phyloP scores from a whole-genome alignment of 2,329 filamentous ascomycete genomes.

The Coleophoma crateriformis region DNA sequence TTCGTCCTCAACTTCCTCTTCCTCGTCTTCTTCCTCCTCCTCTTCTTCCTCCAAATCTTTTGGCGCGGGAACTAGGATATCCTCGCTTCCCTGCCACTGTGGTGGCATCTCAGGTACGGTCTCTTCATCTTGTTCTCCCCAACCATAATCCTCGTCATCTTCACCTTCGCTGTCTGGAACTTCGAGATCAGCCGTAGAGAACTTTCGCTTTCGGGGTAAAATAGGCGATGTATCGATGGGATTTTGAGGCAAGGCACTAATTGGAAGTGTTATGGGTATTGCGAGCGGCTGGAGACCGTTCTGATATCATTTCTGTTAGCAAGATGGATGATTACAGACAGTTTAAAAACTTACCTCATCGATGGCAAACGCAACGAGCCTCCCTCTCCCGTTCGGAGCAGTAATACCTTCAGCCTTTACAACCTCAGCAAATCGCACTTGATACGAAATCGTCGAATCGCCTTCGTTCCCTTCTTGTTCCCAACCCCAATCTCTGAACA shows the following conservation, averaged over 20 bases:
- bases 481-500: slow-evolving; percentile 74
- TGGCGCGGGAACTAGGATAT: slow-evolving; percentile 41
- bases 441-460: slow-evolving; percentile 34
- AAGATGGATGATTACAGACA: not conserved
- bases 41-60: slow-evolving; percentile 13
- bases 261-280: slow-evolving; percentile 1
- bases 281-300: slow-evolving; percentile 6
- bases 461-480: slow-evolving; percentile 32
- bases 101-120: slow-evolving; percentile 54
- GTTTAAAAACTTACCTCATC: slow-evolving; percentile 8
- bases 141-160: slow-evolving; percentile 66
- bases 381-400: slow-evolving; percentile 16
- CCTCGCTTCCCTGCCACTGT: slow-evolving; percentile 64
- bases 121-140: slow-evolving; percentile 62
- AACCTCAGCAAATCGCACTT: slow-evolving; percentile 55
- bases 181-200: slow-evolving; percentile 53
- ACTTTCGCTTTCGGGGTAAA: slow-evolving; percentile 55
- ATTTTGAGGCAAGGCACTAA: slow-evolving; percentile 17
- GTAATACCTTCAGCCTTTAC: slow-evolving; percentile 54
- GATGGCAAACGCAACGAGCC: slow-evolving; percentile 19
- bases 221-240: slow-evolving; percentile 2
- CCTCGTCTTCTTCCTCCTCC: slow-evolving; percentile 9
- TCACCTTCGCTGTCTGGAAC: slow-evolving; percentile 54
- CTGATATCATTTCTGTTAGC: not conserved
- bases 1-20: slow-evolving; percentile 2